Evolutionary conservation across 805 yeast species (phyloP).

Genomic region (Ogataea neopini): DNA sequence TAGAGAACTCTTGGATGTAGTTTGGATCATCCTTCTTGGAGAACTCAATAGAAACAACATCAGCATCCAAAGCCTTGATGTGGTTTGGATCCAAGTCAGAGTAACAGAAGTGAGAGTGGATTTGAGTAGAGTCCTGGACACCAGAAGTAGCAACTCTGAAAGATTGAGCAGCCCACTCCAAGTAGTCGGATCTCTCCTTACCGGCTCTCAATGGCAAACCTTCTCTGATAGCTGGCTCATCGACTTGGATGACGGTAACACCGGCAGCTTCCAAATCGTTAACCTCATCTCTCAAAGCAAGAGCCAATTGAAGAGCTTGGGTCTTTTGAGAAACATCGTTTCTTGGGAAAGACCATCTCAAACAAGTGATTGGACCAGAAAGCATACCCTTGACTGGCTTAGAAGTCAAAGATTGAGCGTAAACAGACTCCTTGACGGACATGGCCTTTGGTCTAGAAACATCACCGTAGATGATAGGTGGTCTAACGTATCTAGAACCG

Average conservation of each 20-base stretch:
- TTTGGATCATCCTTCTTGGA: conserved; percentile 99
- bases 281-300: conserved; percentile 98
- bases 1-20: conserved; percentile 95
- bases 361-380: conserved; percentile 99
- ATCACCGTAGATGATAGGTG: conserved; percentile 99
- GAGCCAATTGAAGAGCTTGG: conserved; percentile 95
- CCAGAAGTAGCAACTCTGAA: conserved; percentile 99
- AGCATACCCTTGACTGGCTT: conserved; percentile 99
- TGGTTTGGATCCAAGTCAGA: conserved; percentile 99
- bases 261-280: conserved; percentile 98
- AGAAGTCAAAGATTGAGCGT: conserved; percentile 94
- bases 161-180: conserved; percentile 98
- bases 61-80: conserved; percentile 99
- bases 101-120: conserved; percentile 99
- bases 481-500: conserved; percentile 99
- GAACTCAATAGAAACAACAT: conserved; percentile 98
- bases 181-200: conserved; percentile 92
- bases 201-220: conserved; percentile 99
- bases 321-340: conserved; percentile 90
- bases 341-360: conserved; percentile 99
- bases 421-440: conserved; percentile 99
- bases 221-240: conserved; percentile 99
- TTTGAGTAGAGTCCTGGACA: conserved; percentile 92
- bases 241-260: conserved; percentile 96
- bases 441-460: conserved; percentile 97